Evolutionary conservation across 371 early-diverging fungal species (phyloP), one percentile per base, ranked within the genome.

Genomic region (Actinomortierella wolfii): DNA sequence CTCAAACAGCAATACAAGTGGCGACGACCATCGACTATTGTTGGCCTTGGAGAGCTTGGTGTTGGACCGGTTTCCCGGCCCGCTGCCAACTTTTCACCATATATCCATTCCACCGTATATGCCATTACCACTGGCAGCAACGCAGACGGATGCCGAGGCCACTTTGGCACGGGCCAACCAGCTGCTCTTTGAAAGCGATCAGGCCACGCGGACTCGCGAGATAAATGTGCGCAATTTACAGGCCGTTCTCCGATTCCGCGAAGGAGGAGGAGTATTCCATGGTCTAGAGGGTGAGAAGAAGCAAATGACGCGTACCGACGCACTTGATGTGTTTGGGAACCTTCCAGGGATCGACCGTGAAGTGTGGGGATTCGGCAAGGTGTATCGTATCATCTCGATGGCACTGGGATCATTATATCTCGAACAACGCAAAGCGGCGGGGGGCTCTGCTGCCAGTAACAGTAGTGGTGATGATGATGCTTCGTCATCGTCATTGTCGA

Each of bases 161-260:
- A 6, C 34, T 4, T 11, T 34, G 7, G 34, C 34, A 11, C 34
- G 34, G 7, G 34, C 11, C 34, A 34, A 73, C 23, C 50, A 50
- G 2, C 26, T 52, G n/a, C 44, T 56, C 8, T 49, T 83, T 60
- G 65, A 66, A 20, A 29, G 26, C 7, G 85, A 85, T 57, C 61
- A 68, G 42, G 61, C 77, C 13, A 54, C 50, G 17, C 61, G 79
- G 24, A 70, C 78, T 6, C 64, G 54, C n/a, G 80, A 83, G 54
- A 71, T 82, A 34, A 85, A 85, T 48, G 73, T 78, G 13, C 73
- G 80, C 5, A 80, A 78, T 14, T n/a, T 83, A 34, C 17, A 67
- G 14, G 66, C 70, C 0, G 71, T 78, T 9, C 60, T 66, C 17
- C 49, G 44, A 0, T 73, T 66, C 51, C 49, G 73, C 53, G 67